Evolutionary conservation across 2,329 filamentous ascomycete genomes (phyloP), one percentile per base, ranked within the genome.

Genomic region (Grosmannia clavigera): DNA sequence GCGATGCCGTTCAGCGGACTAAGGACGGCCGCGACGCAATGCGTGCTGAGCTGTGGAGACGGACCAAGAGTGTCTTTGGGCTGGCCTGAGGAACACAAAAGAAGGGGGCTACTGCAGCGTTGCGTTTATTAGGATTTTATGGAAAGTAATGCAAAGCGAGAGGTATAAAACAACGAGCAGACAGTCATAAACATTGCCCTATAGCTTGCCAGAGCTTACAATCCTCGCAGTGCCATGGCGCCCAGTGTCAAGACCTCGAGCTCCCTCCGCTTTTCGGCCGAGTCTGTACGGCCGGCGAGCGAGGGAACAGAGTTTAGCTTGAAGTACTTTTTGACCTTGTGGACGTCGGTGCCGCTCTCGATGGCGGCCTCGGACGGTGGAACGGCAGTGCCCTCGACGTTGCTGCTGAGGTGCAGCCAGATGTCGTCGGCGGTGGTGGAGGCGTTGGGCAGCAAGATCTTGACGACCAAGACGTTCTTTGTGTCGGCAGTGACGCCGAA

Each of bases 261-360:
- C 67, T 87, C 81, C 61, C 70, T 75, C 60, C 67, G 75, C 78
- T 63, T 72, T 68, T 25, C 67, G 64, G 29, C 76, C 71, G 59
- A 79, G 62, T 72, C 53, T 11, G 50, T 31, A 6, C 22, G 22
- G n/a, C 57, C 61, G 29, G 60, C 60, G 2, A 83, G 67, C 65
- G 77, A 79, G 55, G 75, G 72, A n/a, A 82, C 69, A 9, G 79
- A 77, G 63, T 87, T 87, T 35, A 96, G 74, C 71, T 95, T 95
- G 73, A 96, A 96, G 64, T 89, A 84, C 74, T 95, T 96, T 68
- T 82, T 83, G 38, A 96, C 81, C 68, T 84, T 86, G 27, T 76
- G 70, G 66, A 87, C 70, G 69, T 95, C 89, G 2, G 85, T 81
- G 31, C 82, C 73, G 0, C 71, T 68, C 0, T 73, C 70, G 25